A percentile compares a stretch with the other conserved stretches of the same genome.
These are phyloP conservation scores for Tetrapisispora fleetii DNA, from an alignment of 805 yeast genomes.

Conservation along the genomic window DNA sequence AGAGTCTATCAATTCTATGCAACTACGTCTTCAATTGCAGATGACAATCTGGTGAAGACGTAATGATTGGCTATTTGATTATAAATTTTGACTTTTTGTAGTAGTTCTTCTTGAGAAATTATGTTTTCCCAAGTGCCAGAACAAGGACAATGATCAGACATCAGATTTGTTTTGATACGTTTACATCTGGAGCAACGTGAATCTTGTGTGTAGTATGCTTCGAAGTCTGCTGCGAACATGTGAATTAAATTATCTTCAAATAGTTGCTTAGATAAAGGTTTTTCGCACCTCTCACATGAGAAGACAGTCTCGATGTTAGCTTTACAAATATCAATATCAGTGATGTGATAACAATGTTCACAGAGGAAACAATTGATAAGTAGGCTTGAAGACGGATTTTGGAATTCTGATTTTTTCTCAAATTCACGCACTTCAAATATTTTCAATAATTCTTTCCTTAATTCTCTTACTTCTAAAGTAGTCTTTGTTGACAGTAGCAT, in stretches of 20 bases:
- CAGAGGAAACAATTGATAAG: conserved; percentile 63
- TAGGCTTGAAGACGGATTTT: conserved; percentile 65
- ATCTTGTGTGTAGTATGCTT: conserved; percentile 70
- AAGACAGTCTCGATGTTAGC: conserved; percentile 42
- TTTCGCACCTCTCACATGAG: conserved; percentile 59
- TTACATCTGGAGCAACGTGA: conserved; percentile 71
- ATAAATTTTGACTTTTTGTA: conserved; percentile 39
- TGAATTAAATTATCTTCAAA: conserved; percentile 74
- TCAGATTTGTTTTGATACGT: conserved; percentile 51
- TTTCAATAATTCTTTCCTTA: conserved; percentile 64
- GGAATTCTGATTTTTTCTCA: conserved; percentile 60
- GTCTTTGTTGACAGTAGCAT: conserved; percentile 56
- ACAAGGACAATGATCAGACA: conserved; percentile 72
- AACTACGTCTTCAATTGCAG: neutral
- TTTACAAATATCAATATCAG: conserved; percentile 76
- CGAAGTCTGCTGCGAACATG: conserved; percentile 44
- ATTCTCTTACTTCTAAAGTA: conserved; percentile 58
- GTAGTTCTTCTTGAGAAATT: conserved; percentile 35
- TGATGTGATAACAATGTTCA: conserved; percentile 61
- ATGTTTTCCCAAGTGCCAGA: conserved; percentile 79
- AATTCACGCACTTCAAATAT: conserved; percentile 79
- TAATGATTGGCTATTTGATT: conserved; percentile 50
- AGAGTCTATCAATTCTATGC: neutral
- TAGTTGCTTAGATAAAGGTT: conserved; percentile 51
- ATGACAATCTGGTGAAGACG: conserved; percentile 44